Conservation (phyloP, 441 rosid genomes). For the Pelargonium australe region DNA sequence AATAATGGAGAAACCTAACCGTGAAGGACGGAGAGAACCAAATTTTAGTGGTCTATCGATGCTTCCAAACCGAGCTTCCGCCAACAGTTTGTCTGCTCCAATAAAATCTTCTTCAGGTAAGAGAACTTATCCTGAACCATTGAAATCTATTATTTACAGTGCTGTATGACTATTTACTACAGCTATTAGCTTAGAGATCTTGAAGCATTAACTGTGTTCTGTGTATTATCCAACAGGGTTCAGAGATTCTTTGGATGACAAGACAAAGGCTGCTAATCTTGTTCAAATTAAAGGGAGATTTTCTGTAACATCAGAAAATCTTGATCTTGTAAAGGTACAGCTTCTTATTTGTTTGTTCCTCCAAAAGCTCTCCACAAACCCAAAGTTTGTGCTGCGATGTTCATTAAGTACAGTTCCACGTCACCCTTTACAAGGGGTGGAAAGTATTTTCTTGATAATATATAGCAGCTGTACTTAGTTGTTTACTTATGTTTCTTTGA, state of each 20-base stretch:
- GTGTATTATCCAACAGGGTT: constrained; percentile 47
- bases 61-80: constrained; percentile 95
- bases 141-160: constrained; percentile 12
- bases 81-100: constrained; percentile 98
- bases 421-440: constrained; percentile 67
- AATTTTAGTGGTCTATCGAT: constrained; percentile 93
- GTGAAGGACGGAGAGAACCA: constrained; percentile 60
- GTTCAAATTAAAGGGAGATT: constrained; percentile 96
- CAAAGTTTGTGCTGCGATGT: constrained; percentile 61
- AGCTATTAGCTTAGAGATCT: neutral
- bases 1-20: constrained; percentile 35
- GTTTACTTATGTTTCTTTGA: constrained; percentile 18
- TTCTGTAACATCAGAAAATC: constrained; percentile 95
- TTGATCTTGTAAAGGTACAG: constrained; percentile 85
- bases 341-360: constrained; percentile 21
- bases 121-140: constrained; percentile 11
- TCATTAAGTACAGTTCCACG: constrained; percentile 68
- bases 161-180: constrained; percentile 2
- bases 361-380: constrained; percentile 38
- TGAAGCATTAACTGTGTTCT: neutral
- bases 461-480: constrained; percentile 15
- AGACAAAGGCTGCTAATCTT: constrained; percentile 66
- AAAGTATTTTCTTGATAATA: constrained; percentile 25
- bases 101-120: constrained; percentile 92
- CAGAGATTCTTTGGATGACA: constrained; percentile 89